phyloP scores from a whole-genome alignment of 345 rosid species.

The Laguncularia racemosa region DNA sequence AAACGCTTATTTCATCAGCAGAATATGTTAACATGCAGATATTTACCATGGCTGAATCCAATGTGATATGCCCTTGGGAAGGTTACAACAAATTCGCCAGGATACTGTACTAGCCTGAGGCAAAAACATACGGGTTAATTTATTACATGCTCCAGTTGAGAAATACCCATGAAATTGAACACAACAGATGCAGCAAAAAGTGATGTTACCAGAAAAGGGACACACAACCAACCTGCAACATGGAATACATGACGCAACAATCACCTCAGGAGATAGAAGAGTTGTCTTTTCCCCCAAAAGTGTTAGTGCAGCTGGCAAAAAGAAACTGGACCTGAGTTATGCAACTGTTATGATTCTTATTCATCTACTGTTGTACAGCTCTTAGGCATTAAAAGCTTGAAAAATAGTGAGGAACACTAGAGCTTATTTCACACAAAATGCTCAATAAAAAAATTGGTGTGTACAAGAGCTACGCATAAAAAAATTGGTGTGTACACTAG shows the following conservation, averaged over 20 bases:
- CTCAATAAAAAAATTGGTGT: neutral
- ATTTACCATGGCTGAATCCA: slow-evolving; percentile 99
- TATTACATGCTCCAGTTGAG: slow-evolving; percentile 1
- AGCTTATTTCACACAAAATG: neutral
- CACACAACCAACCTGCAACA: slow-evolving; percentile 75
- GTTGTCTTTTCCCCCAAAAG: slow-evolving; percentile 98
- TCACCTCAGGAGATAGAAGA: slow-evolving; percentile 80
- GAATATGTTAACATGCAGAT: neutral
- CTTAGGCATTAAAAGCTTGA: no score
- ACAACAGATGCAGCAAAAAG: slow-evolving; percentile 1
- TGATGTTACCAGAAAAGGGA: slow-evolving; percentile 6
- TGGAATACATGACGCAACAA: slow-evolving; percentile 82
- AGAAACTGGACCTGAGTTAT: slow-evolving; percentile 15
- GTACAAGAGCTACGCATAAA: slow-evolving; percentile 16
- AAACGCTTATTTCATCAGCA: neutral
- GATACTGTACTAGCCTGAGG: slow-evolving; percentile 85
- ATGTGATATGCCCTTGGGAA: slow-evolving; percentile 99
- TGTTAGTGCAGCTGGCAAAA: slow-evolving; percentile 68
- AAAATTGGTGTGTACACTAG: neutral
- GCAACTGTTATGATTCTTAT: neutral
- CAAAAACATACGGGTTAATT: slow-evolving; percentile 15
- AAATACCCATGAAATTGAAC: neutral
- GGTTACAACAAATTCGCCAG: slow-evolving; percentile 99
- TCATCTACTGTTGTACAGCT: no score
- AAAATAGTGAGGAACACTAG: no score